A percentile compares a stretch with the other conserved stretches of the same genome.
Conservation (phyloP, 495 filamentous ascomycete genomes). For the Podospora australis region DNA sequence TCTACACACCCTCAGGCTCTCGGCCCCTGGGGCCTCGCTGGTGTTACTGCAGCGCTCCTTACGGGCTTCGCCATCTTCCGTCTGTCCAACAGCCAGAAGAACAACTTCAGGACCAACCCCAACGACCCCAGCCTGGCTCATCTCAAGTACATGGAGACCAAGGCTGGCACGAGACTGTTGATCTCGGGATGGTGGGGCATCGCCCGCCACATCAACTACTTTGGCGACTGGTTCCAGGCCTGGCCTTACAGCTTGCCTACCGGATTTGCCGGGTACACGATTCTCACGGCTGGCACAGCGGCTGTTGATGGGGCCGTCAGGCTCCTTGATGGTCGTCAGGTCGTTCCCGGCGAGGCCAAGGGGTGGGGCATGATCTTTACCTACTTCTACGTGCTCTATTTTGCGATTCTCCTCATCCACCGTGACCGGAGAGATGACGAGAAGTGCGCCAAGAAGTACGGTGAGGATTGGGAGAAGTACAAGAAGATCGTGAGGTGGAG, state of each 20-base stretch:
- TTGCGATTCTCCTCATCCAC: constrained; percentile 81
- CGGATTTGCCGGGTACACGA: constrained; percentile 70
- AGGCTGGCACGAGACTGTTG: constrained; percentile 71
- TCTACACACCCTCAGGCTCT: constrained; percentile 73
- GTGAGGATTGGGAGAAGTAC: constrained; percentile 88
- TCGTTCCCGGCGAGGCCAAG: constrained; percentile 62
- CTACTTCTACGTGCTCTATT: constrained; percentile 95
- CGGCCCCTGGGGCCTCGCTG: constrained; percentile 54
- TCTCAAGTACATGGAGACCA: constrained; percentile 83
- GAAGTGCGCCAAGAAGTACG: constrained; percentile 90
- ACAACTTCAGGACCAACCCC: constrained; percentile 83
- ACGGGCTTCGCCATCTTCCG: constrained; percentile 88
- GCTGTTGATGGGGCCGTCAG: constrained; percentile 42
- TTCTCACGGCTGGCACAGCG: constrained; percentile 46
- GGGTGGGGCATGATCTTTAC: constrained; percentile 84
- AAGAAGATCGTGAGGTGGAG: constrained; percentile 73
- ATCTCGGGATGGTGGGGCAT: constrained; percentile 92
- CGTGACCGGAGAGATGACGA: constrained; percentile 88
- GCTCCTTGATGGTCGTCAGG: constrained; percentile 51
- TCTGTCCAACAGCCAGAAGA: constrained; percentile 86
- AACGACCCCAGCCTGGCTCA: constrained; percentile 72
- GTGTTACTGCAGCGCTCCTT: constrained; percentile 57
- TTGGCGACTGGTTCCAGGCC: constrained; percentile 93
- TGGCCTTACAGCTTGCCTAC: constrained; percentile 93
- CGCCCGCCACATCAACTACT: constrained; percentile 91